Base-by-base conservation (phyloP, 805 yeast species). In the Kluyveromyces siamensis region DNA sequence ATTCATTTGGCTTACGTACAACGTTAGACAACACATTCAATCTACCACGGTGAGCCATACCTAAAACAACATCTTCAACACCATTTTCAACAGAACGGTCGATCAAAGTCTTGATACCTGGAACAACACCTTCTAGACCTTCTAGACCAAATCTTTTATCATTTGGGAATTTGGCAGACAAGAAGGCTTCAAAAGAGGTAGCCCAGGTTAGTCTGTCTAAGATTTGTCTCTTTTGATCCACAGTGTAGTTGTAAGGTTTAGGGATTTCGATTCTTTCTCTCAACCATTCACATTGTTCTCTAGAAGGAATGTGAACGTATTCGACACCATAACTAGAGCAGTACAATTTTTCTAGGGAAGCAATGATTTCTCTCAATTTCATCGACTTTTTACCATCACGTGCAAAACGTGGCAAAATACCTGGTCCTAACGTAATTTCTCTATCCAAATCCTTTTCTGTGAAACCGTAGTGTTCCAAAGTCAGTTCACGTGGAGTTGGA, bases 11-110 rank as follows among this genome's bases (percentile, higher is more conserved):
- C 71, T 93, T 93, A 74, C 99, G 86, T 45, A 93, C 97, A 61
- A 93, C 98, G 74, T 93, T 93, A 52, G 98, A 88, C 71, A 93
- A 80, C 84, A 93, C 90, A 71, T 93, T 93, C 63, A 93, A 77
- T 75, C 99, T 84, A 73, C 99, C 99, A 79, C 99, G 87, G 73
- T 93, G 99, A 47, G 99, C 97, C 98, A 93, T 93, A 75, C 99
- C 99, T 61, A 93, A 84, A 62, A 91, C 95, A 53, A 93, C 83
- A 68, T 91, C 98, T 72, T 90, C 96, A 47, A 91, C 84, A 60
- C 99, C 99, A 53, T 75, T 72, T 57, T 86, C 95, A 45, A 90
- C 98, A 41, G 96, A 79, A 57, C 89, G 83, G 71, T 93, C 99
- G 66, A 93, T 89, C 66, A 93, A 70, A 45, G 96, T 85, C 75